Base-by-base conservation (phyloP, 352 stramenopile species). In the Pythium monospermum region DNA sequence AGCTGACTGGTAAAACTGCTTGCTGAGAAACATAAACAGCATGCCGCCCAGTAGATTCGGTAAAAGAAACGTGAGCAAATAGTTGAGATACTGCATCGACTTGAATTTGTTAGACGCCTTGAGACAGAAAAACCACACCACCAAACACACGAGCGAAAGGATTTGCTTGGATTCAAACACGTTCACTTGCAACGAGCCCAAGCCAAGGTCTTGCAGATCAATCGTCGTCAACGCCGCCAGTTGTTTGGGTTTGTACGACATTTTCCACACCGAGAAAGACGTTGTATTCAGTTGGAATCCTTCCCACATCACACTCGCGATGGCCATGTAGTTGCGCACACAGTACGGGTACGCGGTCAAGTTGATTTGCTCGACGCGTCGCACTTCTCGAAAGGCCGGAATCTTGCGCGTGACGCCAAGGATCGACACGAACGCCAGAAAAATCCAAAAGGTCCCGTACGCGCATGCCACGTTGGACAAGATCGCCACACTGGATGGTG, bases 91-190 rank as follows among this genome's bases (percentile, higher is more conserved):
- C 32, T 61, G 61, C 16, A 66, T 49, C 6, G 56, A 57, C 55
- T 73, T 73, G 44, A 71, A 71, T 42, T 73, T 70, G 58, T 73
- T 73, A 12, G 61, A 69, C 6, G 65, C 65, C 45, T 73, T 73
- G 53, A 73, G 52, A 43, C 61, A 70, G 23, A 73, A 64, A 27
- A 63, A 66, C 61, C 65, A 70, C 32, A 70, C 25, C 12, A 60
- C 21, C 11, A 73, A 51, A 6, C 61, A 62, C 23, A 66, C 39
- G 10, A 70, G 40, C 10, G 51, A 22, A 21, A 65, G 25, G 5
- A 43, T 52, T 32, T 70, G 61, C 53, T 68, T 65, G 43, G 63
- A 46, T 35, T 43, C 23, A 10, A 64, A 61, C 4, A 64, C 21
- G 32, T 69, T 62, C 8, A 71, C 41, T 32, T 53, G 22, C 4